Conservation (phyloP, 2,329 filamentous ascomycete genomes). For the Geosmithia putterillii region DNA sequence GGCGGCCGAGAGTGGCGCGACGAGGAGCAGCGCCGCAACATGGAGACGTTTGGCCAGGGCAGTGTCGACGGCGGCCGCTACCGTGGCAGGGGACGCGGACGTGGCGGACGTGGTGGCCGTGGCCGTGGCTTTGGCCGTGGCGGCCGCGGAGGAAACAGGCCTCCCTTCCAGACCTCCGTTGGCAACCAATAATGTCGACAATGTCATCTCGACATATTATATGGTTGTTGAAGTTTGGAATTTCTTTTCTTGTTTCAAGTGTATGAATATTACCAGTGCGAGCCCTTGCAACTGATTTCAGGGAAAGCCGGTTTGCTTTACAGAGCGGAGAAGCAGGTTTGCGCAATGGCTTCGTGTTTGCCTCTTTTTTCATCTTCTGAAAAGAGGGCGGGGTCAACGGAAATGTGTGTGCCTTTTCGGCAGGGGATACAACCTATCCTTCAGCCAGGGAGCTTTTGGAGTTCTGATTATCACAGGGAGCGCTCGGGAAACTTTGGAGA, state of each 20-base stretch:
- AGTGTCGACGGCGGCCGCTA: slow-evolving; percentile 78
- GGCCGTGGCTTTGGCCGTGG: slow-evolving; percentile 25
- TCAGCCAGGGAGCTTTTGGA: slow-evolving; percentile 3
- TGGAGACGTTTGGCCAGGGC: slow-evolving; percentile 95
- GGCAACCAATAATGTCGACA: neutral
- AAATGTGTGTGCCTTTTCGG: neutral
- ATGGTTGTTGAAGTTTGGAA: neutral
- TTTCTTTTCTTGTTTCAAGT: neutral
- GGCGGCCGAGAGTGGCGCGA: slow-evolving; percentile 79
- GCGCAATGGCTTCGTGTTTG: neutral
- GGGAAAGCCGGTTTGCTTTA: neutral
- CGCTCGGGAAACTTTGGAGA: neutral
- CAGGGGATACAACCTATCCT: neutral
- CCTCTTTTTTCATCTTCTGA: neutral
- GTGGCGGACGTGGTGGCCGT: slow-evolving; percentile 38
- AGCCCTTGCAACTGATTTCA: neutral
- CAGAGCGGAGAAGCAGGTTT: neutral
- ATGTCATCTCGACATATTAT: neutral
- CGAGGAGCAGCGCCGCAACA: slow-evolving; percentile 89
- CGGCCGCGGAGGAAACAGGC: slow-evolving; percentile 19
- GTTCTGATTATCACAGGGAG: slow-evolving; percentile 2
- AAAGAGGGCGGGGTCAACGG: neutral
- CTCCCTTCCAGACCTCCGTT: slow-evolving; percentile 16
- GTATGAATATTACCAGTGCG: neutral
- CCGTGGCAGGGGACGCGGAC: slow-evolving; percentile 67